These are phyloP conservation scores for Flaveria robusta DNA, from an alignment of 129 eudicot genomes.

Conservation along the genomic window DNA sequence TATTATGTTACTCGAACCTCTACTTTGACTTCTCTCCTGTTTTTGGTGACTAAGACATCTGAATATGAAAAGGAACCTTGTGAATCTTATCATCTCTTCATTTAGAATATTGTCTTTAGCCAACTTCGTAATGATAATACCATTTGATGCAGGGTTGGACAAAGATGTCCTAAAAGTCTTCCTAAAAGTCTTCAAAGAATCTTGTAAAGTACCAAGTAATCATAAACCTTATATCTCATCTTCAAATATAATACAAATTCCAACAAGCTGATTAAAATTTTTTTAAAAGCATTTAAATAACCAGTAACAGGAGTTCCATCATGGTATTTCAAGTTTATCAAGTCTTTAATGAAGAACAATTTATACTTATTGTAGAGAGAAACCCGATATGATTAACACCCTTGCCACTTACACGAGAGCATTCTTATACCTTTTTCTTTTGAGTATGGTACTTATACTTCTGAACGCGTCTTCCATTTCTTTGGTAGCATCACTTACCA, in stretches of 20 bases:
- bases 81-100: neutral
- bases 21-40: neutral
- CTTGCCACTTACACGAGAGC: too few species aligned
- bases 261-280: neutral
- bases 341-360: neutral
- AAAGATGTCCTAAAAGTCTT: neutral
- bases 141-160: neutral
- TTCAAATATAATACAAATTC: neutral
- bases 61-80: neutral
- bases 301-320: neutral
- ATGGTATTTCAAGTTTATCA: neutral
- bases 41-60: neutral
- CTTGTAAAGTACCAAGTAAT: neutral
- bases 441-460: too few species aligned
- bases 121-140: neutral
- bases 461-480: too few species aligned
- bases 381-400: too few species aligned
- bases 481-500: too few species aligned
- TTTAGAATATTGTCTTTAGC: neutral
- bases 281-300: neutral
- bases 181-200: neutral
- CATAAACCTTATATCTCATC: neutral
- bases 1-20: neutral
- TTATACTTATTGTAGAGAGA: too few species aligned
- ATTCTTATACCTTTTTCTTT: too few species aligned